Evolutionary conservation across 1,139 yeast species (phyloP).

Genomic region (Geotrichum siamense): DNA sequence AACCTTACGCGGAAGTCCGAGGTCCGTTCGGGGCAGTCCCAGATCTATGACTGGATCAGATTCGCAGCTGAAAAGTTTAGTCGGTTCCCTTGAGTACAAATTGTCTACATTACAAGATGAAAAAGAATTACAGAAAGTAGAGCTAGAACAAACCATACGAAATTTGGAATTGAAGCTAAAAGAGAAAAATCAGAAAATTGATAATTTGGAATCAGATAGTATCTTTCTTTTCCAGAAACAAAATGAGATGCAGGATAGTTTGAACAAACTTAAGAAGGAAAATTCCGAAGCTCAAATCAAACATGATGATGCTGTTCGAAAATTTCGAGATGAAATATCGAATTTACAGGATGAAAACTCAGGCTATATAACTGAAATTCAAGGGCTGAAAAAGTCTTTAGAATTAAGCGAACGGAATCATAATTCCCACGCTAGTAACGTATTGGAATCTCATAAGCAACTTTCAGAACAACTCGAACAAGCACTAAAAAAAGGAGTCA

Average conservation of each 20-base stretch:
- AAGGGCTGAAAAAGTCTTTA: neutral
- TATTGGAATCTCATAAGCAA: neutral
- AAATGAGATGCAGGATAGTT: conserved; percentile 5
- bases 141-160: conserved; percentile 32
- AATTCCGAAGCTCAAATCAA: neutral
- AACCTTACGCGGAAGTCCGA: conserved; percentile 1
- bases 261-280: conserved; percentile 8
- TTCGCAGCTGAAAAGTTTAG: conserved; percentile 18
- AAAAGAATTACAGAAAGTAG: conserved; percentile 31
- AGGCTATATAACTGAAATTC: neutral
- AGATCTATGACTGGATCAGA: conserved; percentile 5
- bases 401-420: conserved; percentile 2
- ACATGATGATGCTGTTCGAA: neutral
- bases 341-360: neutral
- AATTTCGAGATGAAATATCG: neutral
- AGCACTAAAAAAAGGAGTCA: conserved; percentile 2
- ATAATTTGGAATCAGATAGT: conserved; percentile 37
- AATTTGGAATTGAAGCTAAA: conserved; percentile 31
- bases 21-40: conserved; percentile 2
- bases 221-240: conserved; percentile 31
- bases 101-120: conserved; percentile 31
- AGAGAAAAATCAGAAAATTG: conserved; percentile 32
- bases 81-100: conserved; percentile 33
- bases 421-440: neutral
- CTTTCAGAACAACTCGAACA: neutral